These are phyloP conservation scores for Lipomyces orientalis DNA, from an alignment of 805 yeast genomes.

Conservation along the genomic window DNA sequence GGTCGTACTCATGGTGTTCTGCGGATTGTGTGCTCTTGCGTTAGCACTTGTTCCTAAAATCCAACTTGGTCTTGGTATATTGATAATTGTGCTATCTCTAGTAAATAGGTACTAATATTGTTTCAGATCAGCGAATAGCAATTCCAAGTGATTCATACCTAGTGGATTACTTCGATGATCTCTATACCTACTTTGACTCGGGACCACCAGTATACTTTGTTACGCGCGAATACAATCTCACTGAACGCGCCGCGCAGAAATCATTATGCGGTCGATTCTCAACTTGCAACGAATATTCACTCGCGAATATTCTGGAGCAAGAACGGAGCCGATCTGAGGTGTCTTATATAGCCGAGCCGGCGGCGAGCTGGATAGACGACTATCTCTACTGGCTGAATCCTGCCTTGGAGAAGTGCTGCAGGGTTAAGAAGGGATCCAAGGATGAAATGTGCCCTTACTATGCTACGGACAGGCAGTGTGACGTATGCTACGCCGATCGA, in stretches of 20 bases:
- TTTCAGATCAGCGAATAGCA: constrained; percentile 79
- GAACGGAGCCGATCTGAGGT: constrained; percentile 70
- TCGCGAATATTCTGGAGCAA: constrained; percentile 81
- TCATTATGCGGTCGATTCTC: constrained; percentile 86
- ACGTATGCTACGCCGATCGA: constrained; percentile 68
- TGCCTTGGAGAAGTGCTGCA: constrained; percentile 81
- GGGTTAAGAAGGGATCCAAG: constrained; percentile 59
- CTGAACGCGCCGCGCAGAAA: constrained; percentile 66
- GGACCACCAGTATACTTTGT: constrained; percentile 95
- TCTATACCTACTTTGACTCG: constrained; percentile 72
- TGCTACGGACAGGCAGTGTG: constrained; percentile 53
- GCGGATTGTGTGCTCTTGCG: constrained; percentile 69
- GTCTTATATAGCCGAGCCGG: constrained; percentile 78
- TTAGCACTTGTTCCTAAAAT: constrained; percentile 71
- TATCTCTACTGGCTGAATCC: constrained; percentile 88
- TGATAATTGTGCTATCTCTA: not conserved
- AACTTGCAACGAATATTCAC: constrained; percentile 76
- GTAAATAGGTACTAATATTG: not conserved
- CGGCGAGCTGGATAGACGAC: constrained; percentile 93
- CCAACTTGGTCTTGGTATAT: constrained; percentile 62
- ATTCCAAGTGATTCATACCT: constrained; percentile 83
- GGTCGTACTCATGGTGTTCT: constrained; percentile 59
- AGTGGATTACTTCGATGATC: constrained; percentile 77
- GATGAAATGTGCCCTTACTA: constrained; percentile 50
- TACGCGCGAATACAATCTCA: constrained; percentile 69